A percentile compares a stretch with the other conserved stretches of the same genome.
Evolutionary conservation across 345 rosid genomes (phyloP).

Genomic region (Sisymbrium irio): DNA sequence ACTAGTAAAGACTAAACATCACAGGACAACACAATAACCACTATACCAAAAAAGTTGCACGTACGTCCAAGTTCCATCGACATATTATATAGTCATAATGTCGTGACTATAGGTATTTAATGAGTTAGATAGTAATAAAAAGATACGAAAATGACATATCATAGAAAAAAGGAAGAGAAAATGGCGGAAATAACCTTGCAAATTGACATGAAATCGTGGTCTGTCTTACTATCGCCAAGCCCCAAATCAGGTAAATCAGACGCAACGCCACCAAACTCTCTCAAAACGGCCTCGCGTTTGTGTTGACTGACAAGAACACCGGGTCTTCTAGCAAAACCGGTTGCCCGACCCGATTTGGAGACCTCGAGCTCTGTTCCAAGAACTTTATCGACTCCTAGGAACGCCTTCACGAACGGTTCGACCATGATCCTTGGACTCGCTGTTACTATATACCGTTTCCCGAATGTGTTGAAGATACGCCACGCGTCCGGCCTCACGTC

Average conservation of each 20-base stretch:
- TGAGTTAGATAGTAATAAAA: conserved; percentile 14
- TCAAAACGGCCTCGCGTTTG: conserved; percentile 59
- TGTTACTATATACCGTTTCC: conserved; percentile 67
- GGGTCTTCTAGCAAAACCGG: conserved; percentile 69
- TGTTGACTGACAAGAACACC: conserved; percentile 64
- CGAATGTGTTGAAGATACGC: conserved; percentile 76
- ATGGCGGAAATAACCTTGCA: conserved; percentile 65
- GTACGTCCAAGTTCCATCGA: conserved; percentile 17
- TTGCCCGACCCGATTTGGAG: conserved; percentile 68
- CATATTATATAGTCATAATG: conserved; percentile 22
- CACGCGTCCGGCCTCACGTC: conserved; percentile 87
- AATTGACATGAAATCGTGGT: conserved; percentile 77
- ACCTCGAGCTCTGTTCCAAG: conserved; percentile 78
- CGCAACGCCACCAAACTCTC: conserved; percentile 51
- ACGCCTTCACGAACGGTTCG: conserved; percentile 71
- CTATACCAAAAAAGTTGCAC: conserved; percentile 24
- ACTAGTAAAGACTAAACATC: conserved; percentile 14
- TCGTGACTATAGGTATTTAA: conserved; percentile 12
- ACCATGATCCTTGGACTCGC: conserved; percentile 84
- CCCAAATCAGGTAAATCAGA: conserved; percentile 70
- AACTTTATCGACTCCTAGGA: conserved; percentile 75
- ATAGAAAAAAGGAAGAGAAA: background rate
- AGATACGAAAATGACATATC: background rate
- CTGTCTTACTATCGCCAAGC: conserved; percentile 71
- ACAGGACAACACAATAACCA: conserved; percentile 13